Base-by-base conservation (phyloP, 2,329 filamentous ascomycete genomes). In the Aspergillus udagawae region DNA sequence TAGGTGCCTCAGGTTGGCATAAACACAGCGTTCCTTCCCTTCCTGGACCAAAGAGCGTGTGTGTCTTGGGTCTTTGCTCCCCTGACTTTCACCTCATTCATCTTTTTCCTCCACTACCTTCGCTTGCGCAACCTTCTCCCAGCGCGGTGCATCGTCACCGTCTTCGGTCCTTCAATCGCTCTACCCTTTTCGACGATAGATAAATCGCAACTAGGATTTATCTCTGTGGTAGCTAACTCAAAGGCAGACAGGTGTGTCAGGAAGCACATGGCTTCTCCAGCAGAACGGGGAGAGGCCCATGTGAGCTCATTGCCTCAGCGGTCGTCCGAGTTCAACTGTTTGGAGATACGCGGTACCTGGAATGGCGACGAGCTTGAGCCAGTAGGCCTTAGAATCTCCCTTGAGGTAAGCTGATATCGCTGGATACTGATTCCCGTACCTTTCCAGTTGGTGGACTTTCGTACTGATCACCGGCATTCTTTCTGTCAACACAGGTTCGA, bases 301-400 rank as follows among this genome's bases (percentile, higher is more conserved):
- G 9, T n/a, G 44, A 23, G 21, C 20, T 45, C 53, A n/a, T 28
- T 53, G 25, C 54, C 20, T 50, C 57, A 21, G 50, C 53, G n/a
- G 48, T 28, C 47, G 54, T 65, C 54, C 3, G 56, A 63, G 6
- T 64, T 70, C 53, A 66, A 55, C 42, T 66, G 70, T 27, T 62
- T 74, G 8, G 68, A 73, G 42, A 45, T 75, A 23, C 64, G 59
- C 35, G 68, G 69, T 14, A 65, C 65, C 14, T 75, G 73, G 73
- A 63, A 61, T 52, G 72, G 71, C 3, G 59, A 65, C 29, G 53
- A 56, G 3, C 52, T 51, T 8, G 61, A 66, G 29, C 60, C 66
- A 28, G 65, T 70, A 20, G 57, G 64, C 23, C 49, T 73, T 44
- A 64, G 55, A 20, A 61, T 73, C 3, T 60, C 63, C 1, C 49